A percentile compares a stretch with the other conserved stretches of the same genome.
Evolutionary conservation across 305 asterid species (phyloP).

Genomic region (Solanum hybrid): DNA sequence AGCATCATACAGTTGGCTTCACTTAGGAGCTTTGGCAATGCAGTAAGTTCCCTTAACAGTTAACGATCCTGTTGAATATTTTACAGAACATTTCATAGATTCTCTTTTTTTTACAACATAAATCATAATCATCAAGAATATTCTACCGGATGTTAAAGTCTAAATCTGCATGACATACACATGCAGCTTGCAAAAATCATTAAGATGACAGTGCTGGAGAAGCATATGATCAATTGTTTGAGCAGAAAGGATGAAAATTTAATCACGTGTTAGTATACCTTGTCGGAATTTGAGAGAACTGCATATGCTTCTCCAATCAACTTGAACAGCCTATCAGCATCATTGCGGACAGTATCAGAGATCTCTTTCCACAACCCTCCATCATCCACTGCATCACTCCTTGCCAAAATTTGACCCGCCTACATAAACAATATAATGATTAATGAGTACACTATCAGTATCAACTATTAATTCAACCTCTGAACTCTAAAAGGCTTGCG

Average conservation of each 20-base stretch:
- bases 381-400: conserved; percentile 56
- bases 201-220: neutral
- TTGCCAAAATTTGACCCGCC: conserved; percentile 73
- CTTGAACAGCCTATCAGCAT: conserved; percentile 88
- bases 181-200: neutral
- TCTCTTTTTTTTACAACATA: neutral
- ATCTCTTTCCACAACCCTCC: conserved; percentile 70
- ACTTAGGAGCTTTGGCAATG: neutral
- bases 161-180: neutral
- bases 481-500: conserved; percentile 1
- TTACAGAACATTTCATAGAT: neutral
- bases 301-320: conserved; percentile 92
- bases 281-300: conserved; percentile 71
- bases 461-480: neutral
- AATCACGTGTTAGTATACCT: conserved; percentile 28
- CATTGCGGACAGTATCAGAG: conserved; percentile 64
- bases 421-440: conserved; percentile 19
- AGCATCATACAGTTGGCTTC: neutral
- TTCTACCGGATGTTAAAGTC: neutral
- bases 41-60: neutral
- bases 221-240: neutral
- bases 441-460: neutral
- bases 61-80: neutral
- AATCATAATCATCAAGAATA: neutral
- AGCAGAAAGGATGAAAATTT: neutral